phyloP scores from a whole-genome alignment of 2,329 filamentous ascomycete species.

The Mycocentrospora acerina region DNA sequence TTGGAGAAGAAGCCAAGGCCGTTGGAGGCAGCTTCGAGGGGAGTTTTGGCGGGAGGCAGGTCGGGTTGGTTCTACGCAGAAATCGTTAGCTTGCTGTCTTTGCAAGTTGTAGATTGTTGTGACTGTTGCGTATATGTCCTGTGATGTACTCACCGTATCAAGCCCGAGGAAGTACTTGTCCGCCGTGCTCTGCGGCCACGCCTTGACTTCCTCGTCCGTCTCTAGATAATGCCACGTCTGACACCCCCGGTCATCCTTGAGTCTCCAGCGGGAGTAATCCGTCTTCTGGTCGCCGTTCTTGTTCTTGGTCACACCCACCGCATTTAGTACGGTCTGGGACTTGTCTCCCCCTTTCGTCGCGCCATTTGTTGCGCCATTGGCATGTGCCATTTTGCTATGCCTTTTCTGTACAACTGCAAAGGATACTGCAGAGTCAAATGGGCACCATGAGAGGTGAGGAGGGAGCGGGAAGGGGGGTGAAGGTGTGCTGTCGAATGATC shows the following conservation, averaged over 20 bases:
- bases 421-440: not conserved
- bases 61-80: constrained; percentile 68
- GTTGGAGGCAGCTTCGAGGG: constrained; percentile 78
- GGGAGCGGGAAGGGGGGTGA: constrained; percentile 4
- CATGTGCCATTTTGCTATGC: constrained; percentile 16
- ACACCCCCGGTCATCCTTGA: constrained; percentile 77
- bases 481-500: constrained; percentile 4
- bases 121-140: not conserved
- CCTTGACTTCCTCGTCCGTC: constrained; percentile 66
- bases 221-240: constrained; percentile 93
- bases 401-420: constrained; percentile 2
- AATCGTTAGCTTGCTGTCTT: not conserved
- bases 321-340: constrained; percentile 5
- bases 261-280: constrained; percentile 79
- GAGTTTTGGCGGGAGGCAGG: constrained; percentile 68
- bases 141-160: constrained; percentile 62
- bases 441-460: constrained; percentile 5
- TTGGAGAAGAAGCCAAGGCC: constrained; percentile 85
- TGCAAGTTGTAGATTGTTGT: not conserved
- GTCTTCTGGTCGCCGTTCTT: constrained; percentile 54
- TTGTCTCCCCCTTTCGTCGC: constrained; percentile 15
- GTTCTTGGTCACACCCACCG: constrained; percentile 14
- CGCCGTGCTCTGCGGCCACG: constrained; percentile 84
- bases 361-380: constrained; percentile 28
- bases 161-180: constrained; percentile 88